Conservation (phyloP, 2,329 filamentous ascomycete genomes). For the Metarhizium rileyi region DNA sequence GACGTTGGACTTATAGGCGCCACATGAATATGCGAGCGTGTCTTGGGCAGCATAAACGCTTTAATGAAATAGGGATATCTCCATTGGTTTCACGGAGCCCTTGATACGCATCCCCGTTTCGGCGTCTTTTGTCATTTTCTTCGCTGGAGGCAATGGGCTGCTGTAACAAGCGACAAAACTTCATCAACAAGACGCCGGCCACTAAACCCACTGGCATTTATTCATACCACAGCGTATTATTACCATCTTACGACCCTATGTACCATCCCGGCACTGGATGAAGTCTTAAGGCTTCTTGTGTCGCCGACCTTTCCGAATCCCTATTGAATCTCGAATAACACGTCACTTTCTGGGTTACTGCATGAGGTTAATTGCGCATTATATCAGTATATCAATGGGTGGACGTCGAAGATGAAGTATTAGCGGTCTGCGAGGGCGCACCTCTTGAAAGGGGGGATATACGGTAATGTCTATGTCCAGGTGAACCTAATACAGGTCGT, state of each 20-base stretch:
- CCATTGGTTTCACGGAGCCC: background rate
- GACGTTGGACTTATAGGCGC: conserved; percentile 4
- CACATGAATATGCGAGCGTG: background rate
- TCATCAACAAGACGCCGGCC: background rate
- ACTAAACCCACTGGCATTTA: background rate
- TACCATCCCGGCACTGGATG: background rate
- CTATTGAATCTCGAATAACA: background rate
- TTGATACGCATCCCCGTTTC: background rate
- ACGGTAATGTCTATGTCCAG: background rate
- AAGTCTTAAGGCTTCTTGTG: background rate
- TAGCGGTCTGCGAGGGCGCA: background rate
- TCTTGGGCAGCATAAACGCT: background rate
- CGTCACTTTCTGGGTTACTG: conserved; percentile 8
- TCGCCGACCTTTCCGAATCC: background rate
- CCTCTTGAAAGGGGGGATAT: background rate
- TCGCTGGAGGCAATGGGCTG: background rate
- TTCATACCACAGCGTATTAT: conserved; percentile 2
- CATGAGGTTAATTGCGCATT: conserved; percentile 3
- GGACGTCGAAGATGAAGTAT: background rate
- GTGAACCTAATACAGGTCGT: background rate
- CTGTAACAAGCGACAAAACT: background rate
- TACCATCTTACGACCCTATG: background rate
- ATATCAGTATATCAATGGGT: background rate
- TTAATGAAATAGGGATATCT: background rate
- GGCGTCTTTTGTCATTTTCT: background rate